Evolutionary conservation across 129 eudicot species (phyloP), one percentile per base, ranked within the genome.

Genomic region (Gnaphalium uliginosum): DNA sequence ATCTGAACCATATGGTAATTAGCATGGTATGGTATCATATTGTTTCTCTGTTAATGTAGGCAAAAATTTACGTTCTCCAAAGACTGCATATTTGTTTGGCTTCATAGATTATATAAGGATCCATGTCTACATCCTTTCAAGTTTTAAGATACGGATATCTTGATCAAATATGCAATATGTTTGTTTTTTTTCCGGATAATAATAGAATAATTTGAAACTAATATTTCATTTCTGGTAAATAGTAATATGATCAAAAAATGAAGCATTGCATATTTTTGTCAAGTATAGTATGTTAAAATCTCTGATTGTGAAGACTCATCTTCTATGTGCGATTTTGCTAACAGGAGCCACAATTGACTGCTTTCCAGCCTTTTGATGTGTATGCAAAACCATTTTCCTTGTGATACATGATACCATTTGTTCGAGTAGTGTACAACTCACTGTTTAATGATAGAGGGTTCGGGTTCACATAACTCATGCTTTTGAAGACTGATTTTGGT

Each of bases 311-410:
- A 54, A 8, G 25, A 27, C 58, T 77, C 32, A 11, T 73, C 25
- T 51, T 76, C 25, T 37, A 43, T 19, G 32, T 32, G 24, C 22
- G 17, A 37, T 73, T 66, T 39, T 75, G 75, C 66, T 69, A 25
- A 64, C 96, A 93, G 98, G 98, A 90, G 73, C 98, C 98, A 5
- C 97, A 93, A 35, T 75, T 93, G 72, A 88, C 96, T 18, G 88
- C 98, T 18, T 71, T 83, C 50, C 60, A 86, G 84, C 82, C 79
- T 56, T 79, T 79, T 21, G 83, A 79, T 58, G 79, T 79, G 60
- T 79, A 79, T 67, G 75, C 83, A 57, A 79, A 79, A 58, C 83
- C 83, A 23, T 79, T 79, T 66, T 66, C 75, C 39, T 57, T 79
- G 56, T 79, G 62, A 73, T 43, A 27, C 51, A 21, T 23, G 29